phyloP scores from a whole-genome alignment of 2,329 filamentous ascomycete genomes.

The Xylaria polymorpha region DNA sequence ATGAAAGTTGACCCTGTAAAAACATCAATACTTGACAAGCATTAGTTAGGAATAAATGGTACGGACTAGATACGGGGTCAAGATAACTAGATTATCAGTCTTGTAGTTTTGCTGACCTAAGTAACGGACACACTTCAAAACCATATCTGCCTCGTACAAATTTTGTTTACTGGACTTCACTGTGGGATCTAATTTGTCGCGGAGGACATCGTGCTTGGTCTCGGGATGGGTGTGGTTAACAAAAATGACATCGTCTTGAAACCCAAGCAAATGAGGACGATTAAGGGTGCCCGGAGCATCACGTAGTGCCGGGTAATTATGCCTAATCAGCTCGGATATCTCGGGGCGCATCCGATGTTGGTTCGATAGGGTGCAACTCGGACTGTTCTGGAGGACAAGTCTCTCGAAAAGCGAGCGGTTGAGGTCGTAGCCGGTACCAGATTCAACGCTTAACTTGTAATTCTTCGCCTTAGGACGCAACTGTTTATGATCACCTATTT shows the following conservation, averaged over 20 bases:
- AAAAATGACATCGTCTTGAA: slow-evolving; percentile 72
- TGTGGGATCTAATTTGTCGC: slow-evolving; percentile 55
- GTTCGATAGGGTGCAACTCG: slow-evolving; percentile 64
- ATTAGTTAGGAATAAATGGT: neutral
- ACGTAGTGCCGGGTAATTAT: slow-evolving; percentile 71
- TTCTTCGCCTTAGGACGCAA: slow-evolving; percentile 74
- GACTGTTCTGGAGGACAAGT: slow-evolving; percentile 66
- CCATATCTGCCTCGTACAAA: slow-evolving; percentile 71
- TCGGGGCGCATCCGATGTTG: slow-evolving; percentile 78
- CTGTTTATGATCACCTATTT: slow-evolving; percentile 81
- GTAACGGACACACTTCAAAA: slow-evolving; percentile 71
- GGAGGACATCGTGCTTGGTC: slow-evolving; percentile 40
- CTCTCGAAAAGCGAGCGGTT: slow-evolving; percentile 77
- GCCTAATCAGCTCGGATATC: slow-evolving; percentile 68
- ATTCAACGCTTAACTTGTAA: slow-evolving; percentile 70
- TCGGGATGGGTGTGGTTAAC: slow-evolving; percentile 72
- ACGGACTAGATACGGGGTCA: slow-evolving; percentile 74
- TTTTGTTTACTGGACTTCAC: slow-evolving; percentile 70
- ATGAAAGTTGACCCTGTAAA: slow-evolving; percentile 66
- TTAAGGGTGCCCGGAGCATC: slow-evolving; percentile 62
- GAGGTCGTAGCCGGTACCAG: slow-evolving; percentile 73
- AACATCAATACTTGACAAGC: neutral
- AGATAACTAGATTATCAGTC: slow-evolving; percentile 71
- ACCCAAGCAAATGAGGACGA: slow-evolving; percentile 63
- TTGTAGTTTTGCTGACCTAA: slow-evolving; percentile 78